Base-by-base conservation (phyloP, 2,329 filamentous ascomycete genomes). In the Xylaria sp. region DNA sequence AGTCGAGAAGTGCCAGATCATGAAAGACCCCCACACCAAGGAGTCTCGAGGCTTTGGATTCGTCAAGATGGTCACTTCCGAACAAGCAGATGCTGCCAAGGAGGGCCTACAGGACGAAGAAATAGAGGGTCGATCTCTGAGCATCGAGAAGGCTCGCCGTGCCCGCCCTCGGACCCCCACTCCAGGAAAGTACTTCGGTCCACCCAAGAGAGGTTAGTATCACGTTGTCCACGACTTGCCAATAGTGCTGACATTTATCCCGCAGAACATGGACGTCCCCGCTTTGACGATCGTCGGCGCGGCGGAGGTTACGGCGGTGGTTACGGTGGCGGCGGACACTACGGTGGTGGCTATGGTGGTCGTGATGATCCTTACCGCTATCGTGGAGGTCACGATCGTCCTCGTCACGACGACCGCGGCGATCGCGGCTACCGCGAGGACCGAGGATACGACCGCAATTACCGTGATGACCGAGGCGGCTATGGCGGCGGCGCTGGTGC, bases 1-100 rank as follows among this genome's bases (percentile, higher is more conserved):
- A 80, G 96, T 99, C 61, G 95, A 98, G 84, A 98, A 97, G 84
- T 98, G 95, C 85, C 97, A 97, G 82, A 99, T 99, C 84, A 99
- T 99, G 96, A 90, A 95, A 78, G 96, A 99, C 79, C 96, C 96
- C 71, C 96, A 99, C 83, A 97, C 93, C 78, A 97, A 97, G 84
- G 96, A 99, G 83, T 98, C 95, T 75, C 96, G 96, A 82, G 96
- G 96, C 74, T 99, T 99, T 74, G 96, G 96, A 65, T 99, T 99
- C 84, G 96, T 99, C 80, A 98, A 99, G 86, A 98, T 99, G 95
- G 90, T 94, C 69, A 97, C 93, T 67, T 89, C 93, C 58, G 95
- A 98, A 65, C 93, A 97, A 82, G 96, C 96, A 72, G 96, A 99
- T 82, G 94, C 96, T 74, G 96, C 96, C 75, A 97, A 96, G 85